These are phyloP conservation scores for Syzygium grande DNA, from an alignment of 345 rosid species.

Conservation along the genomic window DNA sequence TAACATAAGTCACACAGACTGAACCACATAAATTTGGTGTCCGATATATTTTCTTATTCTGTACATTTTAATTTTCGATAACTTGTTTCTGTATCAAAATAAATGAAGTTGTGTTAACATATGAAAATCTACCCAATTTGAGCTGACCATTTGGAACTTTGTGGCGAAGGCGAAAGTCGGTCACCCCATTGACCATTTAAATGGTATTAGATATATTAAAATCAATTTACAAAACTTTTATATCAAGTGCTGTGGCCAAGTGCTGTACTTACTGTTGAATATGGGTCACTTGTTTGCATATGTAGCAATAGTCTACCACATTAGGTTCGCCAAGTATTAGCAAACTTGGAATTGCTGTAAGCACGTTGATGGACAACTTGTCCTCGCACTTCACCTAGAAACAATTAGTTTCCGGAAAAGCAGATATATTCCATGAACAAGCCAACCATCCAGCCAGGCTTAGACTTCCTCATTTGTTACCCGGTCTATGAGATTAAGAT, in stretches of 20 bases:
- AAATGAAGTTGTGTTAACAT: too few species aligned
- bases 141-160: too few species aligned
- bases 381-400: background rate
- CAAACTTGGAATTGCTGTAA: background rate
- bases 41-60: too few species aligned
- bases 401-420: background rate
- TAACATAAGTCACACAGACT: too few species aligned
- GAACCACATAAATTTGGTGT: too few species aligned
- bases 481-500: background rate
- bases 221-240: too few species aligned
- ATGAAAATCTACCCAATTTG: too few species aligned
- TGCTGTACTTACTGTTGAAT: background rate
- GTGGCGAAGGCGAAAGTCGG: too few species aligned
- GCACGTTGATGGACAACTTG: background rate
- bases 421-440: background rate
- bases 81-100: too few species aligned
- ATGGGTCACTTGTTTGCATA: background rate
- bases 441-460: background rate
- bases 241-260: accelerated
- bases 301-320: background rate
- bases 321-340: background rate
- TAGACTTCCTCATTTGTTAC: background rate
- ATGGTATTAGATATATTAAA: too few species aligned
- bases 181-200: too few species aligned
- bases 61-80: too few species aligned